phyloP scores from a whole-genome alignment of 1,139 yeast genomes.

The Trichomonascaceae sp. region DNA sequence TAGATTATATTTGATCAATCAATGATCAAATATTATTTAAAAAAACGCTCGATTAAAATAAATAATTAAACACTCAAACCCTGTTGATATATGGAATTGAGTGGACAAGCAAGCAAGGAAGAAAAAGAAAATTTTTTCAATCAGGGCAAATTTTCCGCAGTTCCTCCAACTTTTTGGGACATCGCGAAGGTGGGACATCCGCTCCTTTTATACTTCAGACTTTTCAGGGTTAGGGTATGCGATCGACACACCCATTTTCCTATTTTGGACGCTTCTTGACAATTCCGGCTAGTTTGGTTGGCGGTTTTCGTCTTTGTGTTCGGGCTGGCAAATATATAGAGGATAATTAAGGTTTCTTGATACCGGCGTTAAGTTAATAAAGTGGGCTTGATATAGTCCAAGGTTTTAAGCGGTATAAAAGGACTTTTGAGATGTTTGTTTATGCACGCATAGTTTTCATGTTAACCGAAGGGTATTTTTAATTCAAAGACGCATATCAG shows the following conservation, averaged over 20 bases:
- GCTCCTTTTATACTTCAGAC: constrained; percentile 10
- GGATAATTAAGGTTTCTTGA: not conserved
- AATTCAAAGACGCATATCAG: not conserved
- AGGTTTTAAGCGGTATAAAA: not conserved
- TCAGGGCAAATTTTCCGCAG: constrained; percentile 1
- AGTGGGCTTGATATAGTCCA: not conserved
- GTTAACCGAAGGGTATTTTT: not conserved
- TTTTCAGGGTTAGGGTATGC: constrained; percentile 10
- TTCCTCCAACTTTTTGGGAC: constrained; percentile 1
- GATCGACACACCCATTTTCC: constrained; percentile 4
- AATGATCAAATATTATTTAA: constrained; percentile 9
- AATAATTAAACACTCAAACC: constrained; percentile 1
- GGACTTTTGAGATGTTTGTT: not conserved
- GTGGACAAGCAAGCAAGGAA: not conserved
- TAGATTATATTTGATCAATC: constrained; percentile 4
- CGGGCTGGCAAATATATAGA: not conserved
- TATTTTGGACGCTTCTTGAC: not conserved
- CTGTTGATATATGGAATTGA: not conserved
- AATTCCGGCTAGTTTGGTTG: not conserved
- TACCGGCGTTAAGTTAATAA: not conserved
- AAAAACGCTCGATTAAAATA: not conserved
- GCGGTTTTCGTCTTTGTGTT: not conserved
- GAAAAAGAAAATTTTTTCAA: constrained; percentile 3
- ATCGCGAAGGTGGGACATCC: constrained; percentile 6
- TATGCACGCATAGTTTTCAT: not conserved